Conservation (phyloP, 2,329 filamentous ascomycete genomes). For the Piedraia hortae region DNA sequence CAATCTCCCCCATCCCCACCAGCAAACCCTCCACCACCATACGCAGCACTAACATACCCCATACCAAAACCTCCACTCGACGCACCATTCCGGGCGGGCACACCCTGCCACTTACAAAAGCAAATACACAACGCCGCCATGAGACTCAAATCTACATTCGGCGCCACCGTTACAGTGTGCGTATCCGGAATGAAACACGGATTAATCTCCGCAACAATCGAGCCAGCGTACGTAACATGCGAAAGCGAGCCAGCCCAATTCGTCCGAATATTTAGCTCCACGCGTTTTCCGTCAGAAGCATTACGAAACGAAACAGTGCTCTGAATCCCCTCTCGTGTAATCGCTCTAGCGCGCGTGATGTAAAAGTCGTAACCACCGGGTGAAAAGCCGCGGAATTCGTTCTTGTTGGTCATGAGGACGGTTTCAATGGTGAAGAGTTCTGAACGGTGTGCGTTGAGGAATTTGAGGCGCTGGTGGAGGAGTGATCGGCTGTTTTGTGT, state of each 20-base stretch:
- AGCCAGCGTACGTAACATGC: slow-evolving; percentile 25
- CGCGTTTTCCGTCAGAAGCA: slow-evolving; percentile 15
- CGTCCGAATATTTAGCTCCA: slow-evolving; percentile 30
- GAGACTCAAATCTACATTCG: slow-evolving; percentile 36
- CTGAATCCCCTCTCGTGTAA: slow-evolving; percentile 21
- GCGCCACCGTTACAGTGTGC: slow-evolving; percentile 35
- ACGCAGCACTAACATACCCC: too few relatives aligned
- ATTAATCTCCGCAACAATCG: slow-evolving; percentile 29
- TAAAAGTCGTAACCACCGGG: slow-evolving; percentile 7
- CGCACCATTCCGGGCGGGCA: too few relatives aligned
- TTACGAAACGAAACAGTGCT: slow-evolving; percentile 31
- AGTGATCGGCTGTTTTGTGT: slow-evolving; percentile 28
- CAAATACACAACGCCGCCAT: slow-evolving; percentile 40
- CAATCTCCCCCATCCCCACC: too few relatives aligned
- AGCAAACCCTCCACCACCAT: too few relatives aligned
- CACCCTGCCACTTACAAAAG: slow-evolving; percentile 38
- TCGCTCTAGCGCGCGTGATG: too few relatives aligned
- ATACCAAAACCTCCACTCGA: too few relatives aligned
- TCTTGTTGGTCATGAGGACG: slow-evolving; percentile 23
- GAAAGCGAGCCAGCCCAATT: slow-evolving; percentile 31
- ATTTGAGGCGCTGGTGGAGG: slow-evolving; percentile 27
- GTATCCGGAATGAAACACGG: slow-evolving; percentile 29
- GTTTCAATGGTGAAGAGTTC: slow-evolving; percentile 32
- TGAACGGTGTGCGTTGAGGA: slow-evolving; percentile 25
- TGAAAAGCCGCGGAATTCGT: slow-evolving; percentile 23